Evolutionary conservation across 192 early-diverging fungal species (phyloP), one percentile per base, ranked within the genome.

Genomic region (Chytriomyces sp.): DNA sequence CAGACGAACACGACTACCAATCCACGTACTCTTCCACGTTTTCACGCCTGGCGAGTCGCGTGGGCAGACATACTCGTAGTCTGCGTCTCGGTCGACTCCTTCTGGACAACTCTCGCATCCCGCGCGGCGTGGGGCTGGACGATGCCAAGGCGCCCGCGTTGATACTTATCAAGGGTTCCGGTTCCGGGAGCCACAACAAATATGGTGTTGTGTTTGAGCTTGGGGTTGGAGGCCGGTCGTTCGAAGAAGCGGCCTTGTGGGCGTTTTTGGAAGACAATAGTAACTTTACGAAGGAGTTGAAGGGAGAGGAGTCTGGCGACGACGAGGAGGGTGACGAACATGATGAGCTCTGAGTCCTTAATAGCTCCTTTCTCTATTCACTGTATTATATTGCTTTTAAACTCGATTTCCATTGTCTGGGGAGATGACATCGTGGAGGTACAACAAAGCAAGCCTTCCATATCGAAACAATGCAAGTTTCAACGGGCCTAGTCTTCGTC

Each of bases 181-280:
- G 8, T 12, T 8, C 41, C 10, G 41, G 41, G 7, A 44, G n/a
- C 10, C n/a, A n/a, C n/a, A n/a, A n/a, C n/a, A n/a, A n/a, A n/a
- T n/a, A n/a, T n/a, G n/a, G n/a, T n/a, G n/a, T n/a, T n/a, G n/a
- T n/a, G n/a, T n/a, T n/a, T n/a, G n/a, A n/a, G n/a, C n/a, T n/a
- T n/a, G 41, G 41, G 41, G 54, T 56, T 30, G 54, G 22, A 22
- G 8, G 22, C 10, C n/a, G 22, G 54, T n/a, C 7, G 30, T n/a
- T 6, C 30, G 54, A 8, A 6, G 54, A 56, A 8, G n/a, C 8
- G 7, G 54, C 7, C 6, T 17, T 56, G 7, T 19, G 5, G 6
- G 54, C n/a, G 22, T 56, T 56, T 56, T 56, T 56, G 54, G 54
- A 56, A 56, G 30, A 56, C 22, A 56, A 56, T 30, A 28, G 22